These are phyloP conservation scores for Phyllachora maydis DNA, from an alignment of 2,329 filamentous ascomycete genomes.

Conservation along the genomic window DNA sequence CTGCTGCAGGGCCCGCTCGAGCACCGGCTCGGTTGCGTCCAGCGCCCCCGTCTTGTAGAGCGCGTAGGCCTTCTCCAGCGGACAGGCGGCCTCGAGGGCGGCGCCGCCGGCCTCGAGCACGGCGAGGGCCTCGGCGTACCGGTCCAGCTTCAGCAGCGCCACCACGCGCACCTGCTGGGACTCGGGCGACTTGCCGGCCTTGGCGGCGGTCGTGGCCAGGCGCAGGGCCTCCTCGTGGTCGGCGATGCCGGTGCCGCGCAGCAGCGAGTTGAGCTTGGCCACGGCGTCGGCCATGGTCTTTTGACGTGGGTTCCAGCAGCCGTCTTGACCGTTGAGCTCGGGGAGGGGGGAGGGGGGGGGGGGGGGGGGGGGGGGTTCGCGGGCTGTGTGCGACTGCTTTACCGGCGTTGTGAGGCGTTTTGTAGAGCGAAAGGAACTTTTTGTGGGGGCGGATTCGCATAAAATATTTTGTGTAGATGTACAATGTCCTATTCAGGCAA, in stretches of 20 bases:
- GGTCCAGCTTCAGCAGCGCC: conserved; percentile 63
- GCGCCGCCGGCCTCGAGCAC: conserved; percentile 43
- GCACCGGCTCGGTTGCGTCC: conserved; percentile 32
- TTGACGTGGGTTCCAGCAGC: conserved; percentile 1
- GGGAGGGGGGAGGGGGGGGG: conserved; percentile 3
- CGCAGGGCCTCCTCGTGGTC: conserved; percentile 59
- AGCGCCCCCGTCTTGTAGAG: conserved; percentile 61
- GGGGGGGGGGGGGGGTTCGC: no score
- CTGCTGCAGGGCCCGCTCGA: conserved; percentile 10
- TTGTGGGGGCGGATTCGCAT: no score
- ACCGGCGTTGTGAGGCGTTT: no score
- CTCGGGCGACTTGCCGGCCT: conserved; percentile 28
- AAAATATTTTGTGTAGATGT: no score
- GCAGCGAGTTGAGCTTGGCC: conserved; percentile 27
- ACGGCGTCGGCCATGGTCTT: conserved; percentile 24
- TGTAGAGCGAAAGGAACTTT: no score
- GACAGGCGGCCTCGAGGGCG: conserved; percentile 35
- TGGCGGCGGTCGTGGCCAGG: conserved; percentile 38
- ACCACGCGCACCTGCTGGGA: conserved; percentile 52
- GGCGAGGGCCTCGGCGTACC: conserved; percentile 57
- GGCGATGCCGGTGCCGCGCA: conserved; percentile 32
- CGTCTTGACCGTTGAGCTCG: conserved; percentile 3
- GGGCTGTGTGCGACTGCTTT: no score
- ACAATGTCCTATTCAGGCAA: no score
- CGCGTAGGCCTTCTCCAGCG: conserved; percentile 60